Percentiles rank a stretch among this genome's conserved stretches.
Conservation (phyloP, 2,329 filamentous ascomycete genomes). For the Lecanicillium sp. region DNA sequence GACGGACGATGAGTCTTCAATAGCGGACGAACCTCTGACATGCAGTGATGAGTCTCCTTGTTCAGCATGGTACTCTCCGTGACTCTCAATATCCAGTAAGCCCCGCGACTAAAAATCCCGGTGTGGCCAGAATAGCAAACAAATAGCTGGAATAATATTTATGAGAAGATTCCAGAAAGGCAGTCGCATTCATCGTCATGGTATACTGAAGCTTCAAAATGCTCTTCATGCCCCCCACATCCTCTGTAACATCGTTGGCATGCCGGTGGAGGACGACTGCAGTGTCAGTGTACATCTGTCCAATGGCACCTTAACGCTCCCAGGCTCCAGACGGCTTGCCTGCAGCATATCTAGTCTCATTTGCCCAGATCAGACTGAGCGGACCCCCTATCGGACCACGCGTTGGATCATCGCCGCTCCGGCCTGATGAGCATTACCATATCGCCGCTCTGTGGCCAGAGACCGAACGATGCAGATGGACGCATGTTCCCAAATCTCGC, state of each 20-base stretch:
- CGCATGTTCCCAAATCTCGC: too few relatives aligned
- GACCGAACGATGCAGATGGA: neutral
- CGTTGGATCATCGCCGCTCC: neutral
- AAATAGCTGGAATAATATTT: too few relatives aligned
- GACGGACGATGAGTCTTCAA: too few relatives aligned
- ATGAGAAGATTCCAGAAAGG: too few relatives aligned
- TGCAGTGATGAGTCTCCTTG: too few relatives aligned
- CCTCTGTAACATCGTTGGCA: conserved; percentile 11
- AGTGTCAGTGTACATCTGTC: too few relatives aligned
- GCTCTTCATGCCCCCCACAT: conserved; percentile 6
- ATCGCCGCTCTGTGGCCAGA: neutral
- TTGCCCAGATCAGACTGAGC: neutral
- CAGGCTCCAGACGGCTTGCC: neutral
- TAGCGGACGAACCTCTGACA: too few relatives aligned
- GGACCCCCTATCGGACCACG: neutral
- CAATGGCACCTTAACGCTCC: neutral
- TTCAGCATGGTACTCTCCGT: too few relatives aligned
- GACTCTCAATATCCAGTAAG: too few relatives aligned
- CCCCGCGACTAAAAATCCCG: too few relatives aligned
- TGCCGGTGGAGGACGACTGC: neutral
- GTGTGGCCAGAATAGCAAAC: too few relatives aligned
- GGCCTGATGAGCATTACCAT: neutral
- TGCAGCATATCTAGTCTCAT: neutral
- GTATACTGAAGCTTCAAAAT: conserved; percentile 2
- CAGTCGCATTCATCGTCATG: neutral